These are phyloP conservation scores for Trametes cubensis DNA, from an alignment of 768 basidiomycete species.

Conservation along the genomic window DNA sequence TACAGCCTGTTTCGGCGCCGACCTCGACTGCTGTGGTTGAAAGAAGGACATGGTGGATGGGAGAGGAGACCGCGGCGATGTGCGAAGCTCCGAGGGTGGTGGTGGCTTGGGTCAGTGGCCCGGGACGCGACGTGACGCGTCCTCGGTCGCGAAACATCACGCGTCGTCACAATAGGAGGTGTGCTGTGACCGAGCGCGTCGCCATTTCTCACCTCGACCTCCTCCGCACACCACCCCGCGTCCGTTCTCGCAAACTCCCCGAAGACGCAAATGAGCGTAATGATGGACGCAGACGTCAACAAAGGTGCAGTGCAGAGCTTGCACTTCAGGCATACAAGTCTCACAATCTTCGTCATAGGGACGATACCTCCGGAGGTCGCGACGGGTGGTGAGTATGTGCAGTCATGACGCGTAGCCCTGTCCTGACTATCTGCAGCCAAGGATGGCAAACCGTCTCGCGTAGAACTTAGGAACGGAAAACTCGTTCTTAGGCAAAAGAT, in stretches of 20 bases:
- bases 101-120: slow-evolving; percentile 1
- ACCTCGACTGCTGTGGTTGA: slow-evolving; percentile 35
- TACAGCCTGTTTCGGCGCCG: slow-evolving; percentile 37
- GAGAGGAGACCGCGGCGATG: background rate
- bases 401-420: slow-evolving; percentile 7
- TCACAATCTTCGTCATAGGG: background rate
- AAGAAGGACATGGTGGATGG: slow-evolving; percentile 78
- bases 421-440: slow-evolving; percentile 34
- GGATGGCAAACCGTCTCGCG: slow-evolving; percentile 46
- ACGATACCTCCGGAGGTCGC: background rate
- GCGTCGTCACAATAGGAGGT: slow-evolving; percentile 27
- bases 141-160: slow-evolving; percentile 28
- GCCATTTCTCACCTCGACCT: slow-evolving; percentile 22
- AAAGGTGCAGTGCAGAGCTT: slow-evolving; percentile 35
- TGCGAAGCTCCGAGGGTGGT: background rate
- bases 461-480: slow-evolving; percentile 78
- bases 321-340: background rate
- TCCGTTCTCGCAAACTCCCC: background rate
- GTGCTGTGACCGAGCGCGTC: slow-evolving; percentile 37
- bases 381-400: slow-evolving; percentile 13
- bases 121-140: slow-evolving; percentile 42
- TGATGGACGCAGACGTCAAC: slow-evolving; percentile 41
- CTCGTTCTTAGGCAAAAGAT: slow-evolving; percentile 76
- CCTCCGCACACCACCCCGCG: slow-evolving; percentile 15
- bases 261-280: slow-evolving; percentile 32